Base-by-base conservation (phyloP, 2,329 filamentous ascomycete genomes). In the Sclerotinia spermophila region DNA sequence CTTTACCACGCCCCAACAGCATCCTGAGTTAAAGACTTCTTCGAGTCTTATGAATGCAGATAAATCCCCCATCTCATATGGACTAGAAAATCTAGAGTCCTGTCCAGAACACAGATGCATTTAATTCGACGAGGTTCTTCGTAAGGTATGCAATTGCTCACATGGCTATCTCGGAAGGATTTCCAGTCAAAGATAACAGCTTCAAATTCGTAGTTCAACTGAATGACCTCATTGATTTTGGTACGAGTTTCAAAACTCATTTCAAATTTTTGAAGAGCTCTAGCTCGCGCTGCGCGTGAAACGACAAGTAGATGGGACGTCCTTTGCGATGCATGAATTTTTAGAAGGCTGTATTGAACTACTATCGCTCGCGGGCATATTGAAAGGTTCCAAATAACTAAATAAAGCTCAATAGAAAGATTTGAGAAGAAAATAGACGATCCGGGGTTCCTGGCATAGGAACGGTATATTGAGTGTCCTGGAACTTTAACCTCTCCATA, bases 241-340 rank as follows among this genome's bases (percentile, higher is more conserved):
- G 10, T 42, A 53, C 38, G 45, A 44, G 35, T 67, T 24, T 24
- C 64, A 35, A 67, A 58, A 15, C 45, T 30, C 24, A 27, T 51
- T 21, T 30, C 64, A 67, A 56, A 56, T 17, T 17, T 48, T 40
- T n/a, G 33, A 67, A 58, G 51, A 67, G 35, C 40, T 58, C 59
- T 35, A 8, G 51, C n/a, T 24, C 35, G 35, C 44, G 51, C 19
- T 67, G 58, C n/a, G 13, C 19, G 35, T 7, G 35, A 67, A 44
- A 67, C 65, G 27, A 67, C 48, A 19, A 44, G 38, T 42, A 59
- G 65, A 27, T 2, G 38, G 51, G 19, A 42, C 5, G 4, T n/a
- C 35, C 2, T 40, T 40, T 19, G 61, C 51, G 33, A 65, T 19
- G 5, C 44, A 53, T 1, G 45, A 40, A 19, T 40, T 40, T 6